These are phyloP conservation scores for Rhodotorula sp. DNA, from an alignment of 1,284 basidiomycete species.

Conservation along the genomic window DNA sequence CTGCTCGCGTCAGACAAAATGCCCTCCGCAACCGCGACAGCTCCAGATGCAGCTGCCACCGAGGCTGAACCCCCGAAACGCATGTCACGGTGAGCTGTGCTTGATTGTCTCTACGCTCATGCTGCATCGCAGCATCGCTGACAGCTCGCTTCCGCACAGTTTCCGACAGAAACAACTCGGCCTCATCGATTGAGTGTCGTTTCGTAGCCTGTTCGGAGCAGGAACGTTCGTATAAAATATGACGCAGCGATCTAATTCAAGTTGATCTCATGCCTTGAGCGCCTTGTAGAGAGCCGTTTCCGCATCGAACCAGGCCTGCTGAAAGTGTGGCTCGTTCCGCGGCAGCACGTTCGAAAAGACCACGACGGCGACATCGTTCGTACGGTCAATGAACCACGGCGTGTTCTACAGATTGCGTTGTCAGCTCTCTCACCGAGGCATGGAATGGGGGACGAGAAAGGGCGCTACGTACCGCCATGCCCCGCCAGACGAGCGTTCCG, in stretches of 20 bases:
- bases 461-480: conserved; percentile 4
- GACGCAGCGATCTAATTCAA: neutral
- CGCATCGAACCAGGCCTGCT: neutral
- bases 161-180: conserved; percentile 40
- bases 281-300: conserved; percentile 17
- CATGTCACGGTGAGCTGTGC: conserved; percentile 32
- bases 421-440: neutral
- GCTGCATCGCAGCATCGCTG: too few relatives aligned
- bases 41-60: neutral
- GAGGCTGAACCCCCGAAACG: conserved; percentile 25
- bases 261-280: neutral
- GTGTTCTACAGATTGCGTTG: conserved; percentile 1
- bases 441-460: too few relatives aligned
- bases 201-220: neutral
- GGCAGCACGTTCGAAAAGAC: conserved; percentile 10
- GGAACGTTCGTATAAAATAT: neutral
- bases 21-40: neutral
- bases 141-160: conserved; percentile 1
- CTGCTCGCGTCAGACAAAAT: too few relatives aligned
- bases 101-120: neutral
- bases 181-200: conserved; percentile 12
- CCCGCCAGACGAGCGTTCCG: conserved; percentile 7
- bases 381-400: conserved; percentile 15
- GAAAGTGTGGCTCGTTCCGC: conserved; percentile 1
- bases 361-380: conserved; percentile 6